Percentiles rank a stretch among this genome's conserved stretches.
phyloP scores from a whole-genome alignment of 2,329 filamentous ascomycete species.

The Clonostachys byssicola region DNA sequence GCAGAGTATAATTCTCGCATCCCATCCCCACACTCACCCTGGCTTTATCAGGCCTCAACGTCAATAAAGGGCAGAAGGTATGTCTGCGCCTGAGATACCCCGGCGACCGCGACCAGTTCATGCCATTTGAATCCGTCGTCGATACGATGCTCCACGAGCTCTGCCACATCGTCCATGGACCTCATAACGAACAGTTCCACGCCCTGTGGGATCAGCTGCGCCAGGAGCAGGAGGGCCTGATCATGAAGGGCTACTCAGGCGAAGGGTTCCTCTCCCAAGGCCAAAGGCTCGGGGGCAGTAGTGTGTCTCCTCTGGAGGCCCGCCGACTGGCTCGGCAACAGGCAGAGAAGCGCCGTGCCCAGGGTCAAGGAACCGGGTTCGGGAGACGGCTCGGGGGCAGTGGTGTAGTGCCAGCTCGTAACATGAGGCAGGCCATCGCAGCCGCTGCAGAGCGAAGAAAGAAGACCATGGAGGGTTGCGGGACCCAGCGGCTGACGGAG shows the following conservation, averaged over 20 bases:
- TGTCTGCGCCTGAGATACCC: constrained; percentile 77
- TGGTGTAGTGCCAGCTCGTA: constrained; percentile 45
- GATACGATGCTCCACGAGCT: constrained; percentile 96
- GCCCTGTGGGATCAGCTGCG: constrained; percentile 85
- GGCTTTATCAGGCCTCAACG: constrained; percentile 2
- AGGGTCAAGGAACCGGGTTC: constrained; percentile 58
- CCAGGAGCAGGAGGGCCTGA: constrained; percentile 74
- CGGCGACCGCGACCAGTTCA: constrained; percentile 69
- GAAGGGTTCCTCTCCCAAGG: constrained; percentile 82
- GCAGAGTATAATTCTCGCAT: not conserved
- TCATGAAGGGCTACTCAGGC: constrained; percentile 81
- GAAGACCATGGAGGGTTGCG: constrained; percentile 69
- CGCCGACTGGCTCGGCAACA: constrained; percentile 69
- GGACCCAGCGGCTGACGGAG: constrained; percentile 63
- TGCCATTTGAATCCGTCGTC: constrained; percentile 74
- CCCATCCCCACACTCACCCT: not conserved
- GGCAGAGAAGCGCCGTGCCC: constrained; percentile 63
- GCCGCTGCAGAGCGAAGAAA: constrained; percentile 67
- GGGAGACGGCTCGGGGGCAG: constrained; percentile 71
- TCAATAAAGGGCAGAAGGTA: constrained; percentile 70
- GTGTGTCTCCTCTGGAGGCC: constrained; percentile 69
- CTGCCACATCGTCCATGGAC: constrained; percentile 79
- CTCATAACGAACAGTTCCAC: constrained; percentile 80
- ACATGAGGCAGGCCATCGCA: constrained; percentile 69
- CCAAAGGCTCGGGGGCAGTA: constrained; percentile 62